Base-by-base conservation (phyloP, 1,139 yeast species). In the Chernovozyma aurita region DNA sequence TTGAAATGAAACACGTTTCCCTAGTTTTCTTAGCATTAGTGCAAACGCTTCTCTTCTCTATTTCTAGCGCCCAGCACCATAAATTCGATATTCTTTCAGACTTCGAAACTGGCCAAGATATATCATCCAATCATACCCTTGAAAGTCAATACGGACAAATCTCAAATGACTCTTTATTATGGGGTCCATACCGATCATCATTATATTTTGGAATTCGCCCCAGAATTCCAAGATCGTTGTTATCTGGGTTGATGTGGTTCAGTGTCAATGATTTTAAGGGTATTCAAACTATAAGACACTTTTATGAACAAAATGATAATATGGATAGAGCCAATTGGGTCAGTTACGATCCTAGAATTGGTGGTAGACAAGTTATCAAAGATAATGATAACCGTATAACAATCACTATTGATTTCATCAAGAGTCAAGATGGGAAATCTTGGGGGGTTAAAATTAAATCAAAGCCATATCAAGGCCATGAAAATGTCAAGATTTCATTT, bases 121-220 rank as follows among this genome's bases (percentile, higher is more conserved):
- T n/a, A n/a, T n/a, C n/a, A n/a, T n/a, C n/a, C n/a, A n/a, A n/a
- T n/a, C n/a, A n/a, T n/a, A 26, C 52, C 5, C 37, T 52, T n/a
- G 41, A 48, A 16, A 50, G 44, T 3, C 50, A 53, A 21, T 65
- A 60, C 42, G 45, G 53, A 20, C 48, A 49, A 28, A 33, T 59
- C 21, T 58, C 71, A 3, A 55, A 61, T 37, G 57, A 58, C 34
- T 65, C 73, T 4, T 55, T 70, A 29, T 46, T 69, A 25, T 92
- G 98, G 98, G 97, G 96, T 1, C 95, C 97, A 0, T 92, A 90
- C 59, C 64, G 97, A 47, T 81, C 97, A 11, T 84, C 87, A 38
- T 67, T 87, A 33, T 92, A 90, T 59, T 69, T 90, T 46, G 97
- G 98, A 1, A 61, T 92, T 31, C 70, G 92, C 34, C 96, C 98